Evolutionary conservation across 2,329 filamentous ascomycete genomes (phyloP).

Genomic region (Neofusicoccum sp.): DNA sequence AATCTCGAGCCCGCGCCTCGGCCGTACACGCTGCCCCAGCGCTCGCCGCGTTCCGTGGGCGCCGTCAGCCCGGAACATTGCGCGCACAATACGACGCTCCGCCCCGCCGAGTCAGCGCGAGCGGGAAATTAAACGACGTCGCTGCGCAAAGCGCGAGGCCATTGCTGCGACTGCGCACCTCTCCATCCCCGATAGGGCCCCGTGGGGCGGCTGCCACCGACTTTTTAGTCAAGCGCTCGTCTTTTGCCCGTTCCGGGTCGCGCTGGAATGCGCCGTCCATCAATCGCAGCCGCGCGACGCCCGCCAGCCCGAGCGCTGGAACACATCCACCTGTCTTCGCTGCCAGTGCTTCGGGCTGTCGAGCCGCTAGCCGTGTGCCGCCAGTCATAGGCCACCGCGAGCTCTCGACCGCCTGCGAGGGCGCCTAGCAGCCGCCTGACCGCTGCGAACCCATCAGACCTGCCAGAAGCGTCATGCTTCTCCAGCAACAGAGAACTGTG

Average conservation of each 20-base stretch:
- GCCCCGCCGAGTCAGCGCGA: neutral
- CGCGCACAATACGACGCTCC: constrained; percentile 7
- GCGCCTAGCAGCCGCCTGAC: neutral
- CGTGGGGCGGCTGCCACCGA: constrained; percentile 13
- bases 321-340: neutral
- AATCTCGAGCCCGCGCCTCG: neutral
- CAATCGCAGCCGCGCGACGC: neutral
- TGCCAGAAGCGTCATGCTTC: no score
- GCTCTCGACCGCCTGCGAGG: neutral
- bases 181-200: neutral
- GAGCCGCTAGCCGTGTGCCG: constrained; percentile 15
- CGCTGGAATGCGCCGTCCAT: neutral
- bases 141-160: neutral
- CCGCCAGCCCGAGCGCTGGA: neutral
- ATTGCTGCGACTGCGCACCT: neutral
- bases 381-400: neutral
- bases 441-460: no score
- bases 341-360: constrained; percentile 14
- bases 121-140: neutral
- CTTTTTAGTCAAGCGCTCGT: neutral
- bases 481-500: no score
- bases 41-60: neutral
- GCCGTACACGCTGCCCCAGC: neutral
- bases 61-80: neutral
- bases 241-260: neutral